These are phyloP conservation scores for Apiospora sp. DNA, from an alignment of 2,329 filamentous ascomycete genomes.

Conservation along the genomic window DNA sequence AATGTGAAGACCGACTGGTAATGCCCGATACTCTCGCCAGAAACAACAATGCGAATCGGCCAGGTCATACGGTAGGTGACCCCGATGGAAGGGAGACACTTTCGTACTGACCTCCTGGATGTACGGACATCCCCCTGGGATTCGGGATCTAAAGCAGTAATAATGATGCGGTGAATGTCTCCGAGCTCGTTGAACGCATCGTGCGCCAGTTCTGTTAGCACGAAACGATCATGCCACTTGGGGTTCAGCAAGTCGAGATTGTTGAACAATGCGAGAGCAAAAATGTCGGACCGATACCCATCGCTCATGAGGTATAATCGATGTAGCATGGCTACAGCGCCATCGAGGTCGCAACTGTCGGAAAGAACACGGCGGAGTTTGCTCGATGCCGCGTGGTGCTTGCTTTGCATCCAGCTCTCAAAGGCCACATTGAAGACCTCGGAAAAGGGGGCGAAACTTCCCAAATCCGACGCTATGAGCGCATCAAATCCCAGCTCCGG, in stretches of 20 bases:
- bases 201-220: slow-evolving; percentile 79
- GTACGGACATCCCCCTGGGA: slow-evolving; percentile 52
- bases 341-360: slow-evolving; percentile 71
- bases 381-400: slow-evolving; percentile 73
- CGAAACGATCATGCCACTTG: slow-evolving; percentile 82
- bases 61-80: slow-evolving; percentile 74
- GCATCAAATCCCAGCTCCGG: slow-evolving; percentile 63
- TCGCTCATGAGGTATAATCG: slow-evolving; percentile 80
- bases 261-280: slow-evolving; percentile 76
- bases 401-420: slow-evolving; percentile 77
- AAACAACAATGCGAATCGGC: slow-evolving; percentile 76
- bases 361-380: slow-evolving; percentile 74
- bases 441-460: slow-evolving; percentile 70
- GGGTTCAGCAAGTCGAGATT: slow-evolving; percentile 69
- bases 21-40: slow-evolving; percentile 65
- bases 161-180: slow-evolving; percentile 68
- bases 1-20: slow-evolving; percentile 81
- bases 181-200: slow-evolving; percentile 70
- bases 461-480: slow-evolving; percentile 57
- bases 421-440: slow-evolving; percentile 78
- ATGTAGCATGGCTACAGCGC: slow-evolving; percentile 71
- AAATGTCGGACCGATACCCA: slow-evolving; percentile 69
- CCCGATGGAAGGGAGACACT: slow-evolving; percentile 67
- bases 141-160: slow-evolving; percentile 56
- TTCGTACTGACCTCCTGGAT: slow-evolving; percentile 65